These are phyloP conservation scores for Durotheca rogersii DNA, from an alignment of 495 filamentous ascomycete species.

Conservation along the genomic window DNA sequence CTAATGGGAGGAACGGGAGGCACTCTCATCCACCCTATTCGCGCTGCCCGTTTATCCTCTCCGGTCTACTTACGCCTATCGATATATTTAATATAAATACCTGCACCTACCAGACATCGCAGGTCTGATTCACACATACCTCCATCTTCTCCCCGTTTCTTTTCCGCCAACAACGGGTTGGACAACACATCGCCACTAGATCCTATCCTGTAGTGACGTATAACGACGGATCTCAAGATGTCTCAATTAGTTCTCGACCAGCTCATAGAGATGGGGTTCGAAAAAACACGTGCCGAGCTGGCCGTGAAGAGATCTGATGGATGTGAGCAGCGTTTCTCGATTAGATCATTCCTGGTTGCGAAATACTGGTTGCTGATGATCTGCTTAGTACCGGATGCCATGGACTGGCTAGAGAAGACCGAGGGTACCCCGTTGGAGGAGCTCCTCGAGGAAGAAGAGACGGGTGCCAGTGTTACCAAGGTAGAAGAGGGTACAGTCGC, in stretches of 20 bases:
- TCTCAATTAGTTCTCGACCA: conserved; percentile 69
- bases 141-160: conserved; percentile 8
- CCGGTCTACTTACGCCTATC: not conserved
- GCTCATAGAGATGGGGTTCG: conserved; percentile 95
- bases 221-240: conserved; percentile 50
- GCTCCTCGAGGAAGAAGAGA: conserved; percentile 55
- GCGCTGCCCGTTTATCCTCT: not conserved
- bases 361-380: conserved; percentile 19
- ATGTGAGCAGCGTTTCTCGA: conserved; percentile 52
- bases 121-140: not conserved
- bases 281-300: conserved; percentile 72
- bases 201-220: conserved; percentile 14
- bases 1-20: conserved; percentile 7
- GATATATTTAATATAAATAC: too few species aligned
- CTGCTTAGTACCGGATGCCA: conserved; percentile 73
- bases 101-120: conserved; percentile 2
- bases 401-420: conserved; percentile 92
- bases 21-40: conserved; percentile 9
- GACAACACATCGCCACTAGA: conserved; percentile 22
- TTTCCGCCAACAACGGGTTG: conserved; percentile 19
- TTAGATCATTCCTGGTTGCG: conserved; percentile 4
- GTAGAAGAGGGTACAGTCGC: conserved; percentile 62
- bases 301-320: conserved; percentile 77
- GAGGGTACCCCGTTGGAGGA: conserved; percentile 47
- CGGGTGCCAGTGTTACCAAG: conserved; percentile 49